Conservation (phyloP, 2,329 filamentous ascomycete species). For the Diaporthe vexans region DNA sequence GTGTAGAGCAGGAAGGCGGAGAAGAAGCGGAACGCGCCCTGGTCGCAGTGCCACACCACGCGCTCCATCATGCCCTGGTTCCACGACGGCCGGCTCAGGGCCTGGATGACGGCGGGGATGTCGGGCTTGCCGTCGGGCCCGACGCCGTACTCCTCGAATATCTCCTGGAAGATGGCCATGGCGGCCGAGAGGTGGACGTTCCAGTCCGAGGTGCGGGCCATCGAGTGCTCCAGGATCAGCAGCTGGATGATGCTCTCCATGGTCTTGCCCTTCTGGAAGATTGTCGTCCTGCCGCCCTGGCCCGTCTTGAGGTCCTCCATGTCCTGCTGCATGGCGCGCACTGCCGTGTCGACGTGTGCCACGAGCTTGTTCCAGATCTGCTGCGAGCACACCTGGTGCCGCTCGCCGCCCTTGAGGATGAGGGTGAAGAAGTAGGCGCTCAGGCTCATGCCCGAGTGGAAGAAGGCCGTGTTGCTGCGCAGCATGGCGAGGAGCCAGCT, state of each 20-base stretch:
- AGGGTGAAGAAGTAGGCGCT: slow-evolving; percentile 70
- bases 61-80: slow-evolving; percentile 48
- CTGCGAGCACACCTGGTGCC: slow-evolving; percentile 52
- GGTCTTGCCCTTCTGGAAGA: slow-evolving; percentile 45
- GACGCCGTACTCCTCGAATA: slow-evolving; percentile 55
- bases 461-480: slow-evolving; percentile 69
- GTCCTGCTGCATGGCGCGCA: slow-evolving; percentile 74
- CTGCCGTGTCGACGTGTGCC: slow-evolving; percentile 59
- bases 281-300: slow-evolving; percentile 33
- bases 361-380: slow-evolving; percentile 57
- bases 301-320: slow-evolving; percentile 39
- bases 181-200: slow-evolving; percentile 65
- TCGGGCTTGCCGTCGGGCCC: slow-evolving; percentile 50
- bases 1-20: slow-evolving; percentile 62
- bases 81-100: slow-evolving; percentile 51
- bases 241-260: slow-evolving; percentile 68
- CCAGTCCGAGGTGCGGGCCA: slow-evolving; percentile 62
- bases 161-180: slow-evolving; percentile 62
- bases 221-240: slow-evolving; percentile 65
- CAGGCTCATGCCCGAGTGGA: slow-evolving; percentile 69
- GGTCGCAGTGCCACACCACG: slow-evolving; percentile 59
- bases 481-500: slow-evolving; percentile 72
- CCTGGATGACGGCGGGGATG: slow-evolving; percentile 29
- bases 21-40: slow-evolving; percentile 63
- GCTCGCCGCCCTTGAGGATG: slow-evolving; percentile 53